Evolutionary conservation across 2,329 filamentous ascomycete genomes (phyloP), one percentile per base, ranked within the genome.

Genomic region (Endothia cerciana): DNA sequence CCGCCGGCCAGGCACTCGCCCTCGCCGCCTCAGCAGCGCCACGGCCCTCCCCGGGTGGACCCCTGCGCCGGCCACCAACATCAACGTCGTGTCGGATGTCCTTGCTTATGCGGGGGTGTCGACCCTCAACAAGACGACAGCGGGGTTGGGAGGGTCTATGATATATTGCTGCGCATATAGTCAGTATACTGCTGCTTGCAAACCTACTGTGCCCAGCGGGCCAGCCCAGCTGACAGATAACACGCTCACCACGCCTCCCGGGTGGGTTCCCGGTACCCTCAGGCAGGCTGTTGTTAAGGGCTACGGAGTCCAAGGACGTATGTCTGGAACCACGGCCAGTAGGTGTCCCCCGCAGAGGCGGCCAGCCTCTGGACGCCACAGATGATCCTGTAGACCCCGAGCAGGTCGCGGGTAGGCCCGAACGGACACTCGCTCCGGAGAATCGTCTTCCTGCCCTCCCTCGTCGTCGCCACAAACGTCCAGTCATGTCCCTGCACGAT

Each of bases 1-100:
- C 77, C 79, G 30, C 80, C 78, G 22, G 73, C 79, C n/a, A 82
- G 83, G 36, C 78, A 83, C 66, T 87, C 87, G 51, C 84, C 87
- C 28, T 86, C 88, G 13, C 87, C 85, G 56, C 85, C 87, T 40
- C 86, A 88, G 62, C 81, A 83, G 47, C 82, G 85, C 43, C 81
- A 83, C 65, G 82, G 83, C 63, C 74, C 83, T 53, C 82, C 80
- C 62, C n/a, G n/a, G 74, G 73, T 33, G 82, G 81, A 62, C 77
- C 79, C 10, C 74, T 80, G 47, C 81, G 84, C 22, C 83, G 77
- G 71, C 79, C 83, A 68, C 81, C 86, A 19, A 82, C 87, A 56
- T 80, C 83, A 1, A 83, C 87, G 57, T 80, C 84, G 1, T 83
- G 81, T n/a, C n/a, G n/a, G n/a, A n/a, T n/a, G n/a, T n/a, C n/a